These are phyloP conservation scores for Periglandula ipomoeae DNA, from an alignment of 2,329 filamentous ascomycete genomes.

Conservation along the genomic window DNA sequence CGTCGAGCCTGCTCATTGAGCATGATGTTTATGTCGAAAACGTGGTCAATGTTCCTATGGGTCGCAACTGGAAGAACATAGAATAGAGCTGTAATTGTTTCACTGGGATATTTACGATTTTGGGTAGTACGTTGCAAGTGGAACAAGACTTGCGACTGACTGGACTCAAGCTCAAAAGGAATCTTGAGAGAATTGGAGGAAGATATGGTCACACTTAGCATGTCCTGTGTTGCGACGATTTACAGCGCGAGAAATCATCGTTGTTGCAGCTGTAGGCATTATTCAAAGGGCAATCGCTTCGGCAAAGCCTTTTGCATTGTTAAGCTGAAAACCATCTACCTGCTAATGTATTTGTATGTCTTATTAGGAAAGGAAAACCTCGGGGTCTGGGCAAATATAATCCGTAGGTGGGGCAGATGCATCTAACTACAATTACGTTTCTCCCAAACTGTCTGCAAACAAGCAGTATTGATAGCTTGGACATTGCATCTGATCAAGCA, in stretches of 20 bases:
- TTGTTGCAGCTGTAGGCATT: neutral
- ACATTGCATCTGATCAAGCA: no score
- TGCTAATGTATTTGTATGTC: constrained; percentile 5
- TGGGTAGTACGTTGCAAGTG: neutral
- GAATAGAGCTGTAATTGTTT: constrained; percentile 6
- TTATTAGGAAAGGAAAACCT: neutral
- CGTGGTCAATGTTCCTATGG: constrained; percentile 4
- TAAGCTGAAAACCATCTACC: neutral
- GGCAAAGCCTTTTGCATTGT: neutral
- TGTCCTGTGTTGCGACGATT: neutral
- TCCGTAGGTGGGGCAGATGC: neutral
- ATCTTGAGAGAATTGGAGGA: neutral
- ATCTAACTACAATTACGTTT: no score
- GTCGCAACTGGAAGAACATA: constrained; percentile 2
- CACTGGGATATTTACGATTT: constrained; percentile 1
- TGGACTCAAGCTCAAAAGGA: neutral
- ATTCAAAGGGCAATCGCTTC: neutral
- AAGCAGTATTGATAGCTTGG: no score
- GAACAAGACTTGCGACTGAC: neutral
- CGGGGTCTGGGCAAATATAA: neutral
- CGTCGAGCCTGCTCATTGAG: constrained; percentile 5
- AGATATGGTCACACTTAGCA: neutral
- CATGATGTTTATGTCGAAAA: constrained; percentile 3
- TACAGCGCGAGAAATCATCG: neutral
- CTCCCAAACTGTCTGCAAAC: no score